Conservation (phyloP, 1,284 basidiomycete species). For the Veloboletus limbatus region DNA sequence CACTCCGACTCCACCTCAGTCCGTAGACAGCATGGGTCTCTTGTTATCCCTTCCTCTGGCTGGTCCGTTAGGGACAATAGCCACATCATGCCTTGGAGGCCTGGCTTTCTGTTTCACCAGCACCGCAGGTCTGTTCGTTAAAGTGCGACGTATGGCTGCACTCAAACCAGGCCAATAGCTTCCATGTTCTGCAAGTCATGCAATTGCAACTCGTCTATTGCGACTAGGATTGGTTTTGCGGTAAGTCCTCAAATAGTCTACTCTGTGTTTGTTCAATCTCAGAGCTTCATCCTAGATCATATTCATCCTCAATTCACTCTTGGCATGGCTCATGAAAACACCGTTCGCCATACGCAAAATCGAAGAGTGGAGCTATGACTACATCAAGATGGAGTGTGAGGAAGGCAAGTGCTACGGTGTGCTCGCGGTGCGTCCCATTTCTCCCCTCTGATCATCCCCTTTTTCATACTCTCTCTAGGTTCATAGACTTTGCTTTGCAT, state of each 20-base stretch:
- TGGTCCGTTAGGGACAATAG: slow-evolving; percentile 74
- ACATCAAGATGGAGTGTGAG: slow-evolving; percentile 96
- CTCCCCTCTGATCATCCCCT: background rate
- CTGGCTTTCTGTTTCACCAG: slow-evolving; percentile 81
- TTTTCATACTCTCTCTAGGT: slow-evolving; percentile 49
- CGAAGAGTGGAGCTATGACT: slow-evolving; percentile 92
- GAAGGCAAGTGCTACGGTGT: slow-evolving; percentile 96
- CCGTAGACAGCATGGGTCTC: slow-evolving; percentile 58
- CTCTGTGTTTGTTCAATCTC: background rate
- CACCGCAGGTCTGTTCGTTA: slow-evolving; percentile 58
- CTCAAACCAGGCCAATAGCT: slow-evolving; percentile 43
- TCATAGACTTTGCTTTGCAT: slow-evolving; percentile 95
- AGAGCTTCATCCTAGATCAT: slow-evolving; percentile 63
- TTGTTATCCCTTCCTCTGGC: slow-evolving; percentile 86
- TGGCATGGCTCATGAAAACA: slow-evolving; percentile 96
- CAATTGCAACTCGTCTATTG: slow-evolving; percentile 98
- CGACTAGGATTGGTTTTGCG: slow-evolving; percentile 95
- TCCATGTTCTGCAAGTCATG: slow-evolving; percentile 99
- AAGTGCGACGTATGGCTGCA: background rate
- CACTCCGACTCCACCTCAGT: too few relatives aligned
- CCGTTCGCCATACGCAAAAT: slow-evolving; percentile 85
- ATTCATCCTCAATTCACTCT: slow-evolving; percentile 92
- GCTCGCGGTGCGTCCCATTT: slow-evolving; percentile 68
- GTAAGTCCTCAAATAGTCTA: slow-evolving; percentile 39
- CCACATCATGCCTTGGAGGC: slow-evolving; percentile 77